Conservation (phyloP, 2,329 filamentous ascomycete genomes). For the Sporothrix brasiliensis region DNA sequence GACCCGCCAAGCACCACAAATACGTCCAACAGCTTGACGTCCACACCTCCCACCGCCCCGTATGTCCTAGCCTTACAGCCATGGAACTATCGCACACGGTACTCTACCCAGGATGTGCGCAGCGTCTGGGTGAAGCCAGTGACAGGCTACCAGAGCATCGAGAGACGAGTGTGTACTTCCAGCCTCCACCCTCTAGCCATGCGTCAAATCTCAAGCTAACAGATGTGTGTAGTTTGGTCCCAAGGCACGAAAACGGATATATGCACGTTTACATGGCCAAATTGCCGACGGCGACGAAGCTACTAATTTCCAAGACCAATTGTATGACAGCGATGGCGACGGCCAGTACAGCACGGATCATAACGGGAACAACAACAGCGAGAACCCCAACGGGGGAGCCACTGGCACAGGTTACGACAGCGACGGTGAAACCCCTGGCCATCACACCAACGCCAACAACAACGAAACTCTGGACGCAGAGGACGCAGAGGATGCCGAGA, state of each 20-base stretch:
- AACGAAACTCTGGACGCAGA: not conserved
- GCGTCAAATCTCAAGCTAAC: not conserved
- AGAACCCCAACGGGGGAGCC: conserved; percentile 5
- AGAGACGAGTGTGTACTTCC: conserved; percentile 38
- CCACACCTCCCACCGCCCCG: not conserved
- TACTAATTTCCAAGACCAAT: not conserved
- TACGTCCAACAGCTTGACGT: not conserved
- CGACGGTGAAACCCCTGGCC: not conserved
- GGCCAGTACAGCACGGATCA: not conserved
- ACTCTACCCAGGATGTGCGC: conserved; percentile 31
- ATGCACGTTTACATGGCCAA: conserved; percentile 8
- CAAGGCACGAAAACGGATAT: conserved; percentile 26
- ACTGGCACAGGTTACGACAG: not conserved
- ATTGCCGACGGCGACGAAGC: not conserved
- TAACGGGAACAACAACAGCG: not conserved
- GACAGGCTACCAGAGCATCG: conserved; percentile 40
- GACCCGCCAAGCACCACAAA: not conserved
- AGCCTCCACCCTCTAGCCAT: not conserved
- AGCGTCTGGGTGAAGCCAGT: conserved; percentile 38
- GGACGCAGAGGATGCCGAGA: not conserved
- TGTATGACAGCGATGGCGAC: not conserved
- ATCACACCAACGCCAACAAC: not conserved
- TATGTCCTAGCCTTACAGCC: not conserved
- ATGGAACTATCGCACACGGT: not conserved
- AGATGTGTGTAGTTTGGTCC: conserved; percentile 32